phyloP scores from a whole-genome alignment of 2,329 filamentous ascomycete species.

The Talaromyces sp. region DNA sequence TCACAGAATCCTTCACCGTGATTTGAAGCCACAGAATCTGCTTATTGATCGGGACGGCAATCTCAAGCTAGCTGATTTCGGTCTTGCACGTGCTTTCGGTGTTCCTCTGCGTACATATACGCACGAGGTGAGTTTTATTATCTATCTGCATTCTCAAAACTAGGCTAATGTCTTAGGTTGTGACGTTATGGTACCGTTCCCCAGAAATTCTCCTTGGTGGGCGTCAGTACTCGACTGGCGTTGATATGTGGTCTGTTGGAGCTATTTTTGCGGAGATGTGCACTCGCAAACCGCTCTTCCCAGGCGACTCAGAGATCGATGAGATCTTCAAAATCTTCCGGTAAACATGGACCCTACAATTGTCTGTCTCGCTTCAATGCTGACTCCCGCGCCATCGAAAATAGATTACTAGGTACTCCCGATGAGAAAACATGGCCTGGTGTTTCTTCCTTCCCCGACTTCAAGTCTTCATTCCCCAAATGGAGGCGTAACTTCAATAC shows the following conservation, averaged over 20 bases:
- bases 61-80: slow-evolving; percentile 86
- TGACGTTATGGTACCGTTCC: slow-evolving; percentile 87
- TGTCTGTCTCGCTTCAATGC: neutral
- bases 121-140: slow-evolving; percentile 62
- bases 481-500: slow-evolving; percentile 68
- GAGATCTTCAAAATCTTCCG: slow-evolving; percentile 94
- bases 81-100: slow-evolving; percentile 82
- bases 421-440: slow-evolving; percentile 79
- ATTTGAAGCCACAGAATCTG: slow-evolving; percentile 86
- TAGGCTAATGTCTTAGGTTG: slow-evolving; percentile 54
- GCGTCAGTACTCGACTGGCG: slow-evolving; percentile 86
- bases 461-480: slow-evolving; percentile 87
- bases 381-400: slow-evolving; percentile 20
- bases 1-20: slow-evolving; percentile 79
- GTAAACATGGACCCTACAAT: slow-evolving; percentile 44
- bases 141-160: neutral
- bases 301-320: slow-evolving; percentile 87
- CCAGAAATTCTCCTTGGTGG: slow-evolving; percentile 88
- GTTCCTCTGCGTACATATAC: slow-evolving; percentile 88
- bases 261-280: slow-evolving; percentile 98
- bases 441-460: slow-evolving; percentile 91
- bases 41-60: slow-evolving; percentile 83
- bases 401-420: slow-evolving; percentile 72
- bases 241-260: slow-evolving; percentile 93
- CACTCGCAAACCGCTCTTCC: slow-evolving; percentile 86